These are phyloP conservation scores for Ceratorhiza oryzae-sativae DNA, from an alignment of 1,284 basidiomycete species.

Conservation along the genomic window DNA sequence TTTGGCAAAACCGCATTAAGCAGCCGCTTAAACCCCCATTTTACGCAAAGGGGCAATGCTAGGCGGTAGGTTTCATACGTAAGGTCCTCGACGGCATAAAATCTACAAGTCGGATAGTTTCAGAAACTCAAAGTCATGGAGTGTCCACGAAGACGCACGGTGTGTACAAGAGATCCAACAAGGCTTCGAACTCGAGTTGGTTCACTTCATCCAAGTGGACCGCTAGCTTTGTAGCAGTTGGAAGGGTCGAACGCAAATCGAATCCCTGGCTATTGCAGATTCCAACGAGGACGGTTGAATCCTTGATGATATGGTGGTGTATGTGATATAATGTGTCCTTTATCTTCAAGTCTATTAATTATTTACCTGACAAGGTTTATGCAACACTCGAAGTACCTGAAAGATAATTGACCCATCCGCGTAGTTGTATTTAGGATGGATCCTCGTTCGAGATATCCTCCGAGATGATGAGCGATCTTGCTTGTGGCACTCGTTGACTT, in stretches of 20 bases:
- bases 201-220: neutral
- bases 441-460: too few species aligned
- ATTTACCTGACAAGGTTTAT: too few species aligned
- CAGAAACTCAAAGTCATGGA: neutral
- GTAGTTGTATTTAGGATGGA: neutral
- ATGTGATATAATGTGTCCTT: neutral
- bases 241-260: too few species aligned
- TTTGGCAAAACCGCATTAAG: neutral
- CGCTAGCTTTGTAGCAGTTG: neutral
- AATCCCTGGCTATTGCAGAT: neutral
- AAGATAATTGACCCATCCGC: neutral
- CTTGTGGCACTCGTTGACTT: too few species aligned
- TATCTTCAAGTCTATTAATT: neutral
- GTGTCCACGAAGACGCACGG: neutral
- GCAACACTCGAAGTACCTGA: neutral
- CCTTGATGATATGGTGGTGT: neutral
- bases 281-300: neutral
- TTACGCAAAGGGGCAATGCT: neutral
- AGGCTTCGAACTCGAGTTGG: neutral
- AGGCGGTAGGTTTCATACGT: neutral
- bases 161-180: slow-evolving; percentile 2
- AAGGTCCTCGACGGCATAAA: neutral
- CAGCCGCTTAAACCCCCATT: neutral
- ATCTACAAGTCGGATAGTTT: neutral
- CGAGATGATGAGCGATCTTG: too few species aligned